Evolutionary conservation across 495 filamentous ascomycete genomes (phyloP).

Genomic region (Daldinia loculata): DNA sequence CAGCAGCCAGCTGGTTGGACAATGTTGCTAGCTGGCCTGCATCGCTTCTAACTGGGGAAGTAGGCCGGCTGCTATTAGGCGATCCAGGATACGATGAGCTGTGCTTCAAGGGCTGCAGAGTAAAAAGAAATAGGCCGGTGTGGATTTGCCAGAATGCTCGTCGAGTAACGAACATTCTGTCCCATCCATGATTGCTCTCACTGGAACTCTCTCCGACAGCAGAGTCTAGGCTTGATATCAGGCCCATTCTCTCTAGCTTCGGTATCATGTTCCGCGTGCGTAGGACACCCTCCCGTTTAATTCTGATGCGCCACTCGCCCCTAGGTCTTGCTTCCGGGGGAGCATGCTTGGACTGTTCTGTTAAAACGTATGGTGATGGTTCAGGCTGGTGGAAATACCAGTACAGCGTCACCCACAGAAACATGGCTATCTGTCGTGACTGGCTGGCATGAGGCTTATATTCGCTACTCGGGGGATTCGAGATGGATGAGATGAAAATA

Average conservation of each 20-base stretch:
- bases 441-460: slow-evolving; percentile 82
- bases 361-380: slow-evolving; percentile 64
- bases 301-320: slow-evolving; percentile 87
- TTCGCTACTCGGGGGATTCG: slow-evolving; percentile 78
- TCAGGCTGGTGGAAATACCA: slow-evolving; percentile 94
- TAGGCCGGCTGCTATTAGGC: slow-evolving; percentile 61
- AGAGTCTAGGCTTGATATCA: slow-evolving; percentile 79
- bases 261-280: slow-evolving; percentile 82
- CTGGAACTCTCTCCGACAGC: slow-evolving; percentile 72
- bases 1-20: slow-evolving; percentile 38
- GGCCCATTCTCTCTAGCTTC: slow-evolving; percentile 91
- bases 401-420: slow-evolving; percentile 92
- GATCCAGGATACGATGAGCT: slow-evolving; percentile 65
- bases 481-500: slow-evolving; percentile 90
- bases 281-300: slow-evolving; percentile 87
- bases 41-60: slow-evolving; percentile 66
- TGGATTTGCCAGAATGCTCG: slow-evolving; percentile 92
- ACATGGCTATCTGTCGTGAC: slow-evolving; percentile 89
- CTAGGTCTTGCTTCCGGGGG: slow-evolving; percentile 74
- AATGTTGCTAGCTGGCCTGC: slow-evolving; percentile 26
- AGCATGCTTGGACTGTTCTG: slow-evolving; percentile 68
- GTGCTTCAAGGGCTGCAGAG: slow-evolving; percentile 67
- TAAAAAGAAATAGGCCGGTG: slow-evolving; percentile 86
- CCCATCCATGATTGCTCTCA: slow-evolving; percentile 73
- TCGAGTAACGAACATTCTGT: slow-evolving; percentile 81